Evolutionary conservation across 768 basidiomycete genomes (phyloP).

Genomic region (Russula foetens): DNA sequence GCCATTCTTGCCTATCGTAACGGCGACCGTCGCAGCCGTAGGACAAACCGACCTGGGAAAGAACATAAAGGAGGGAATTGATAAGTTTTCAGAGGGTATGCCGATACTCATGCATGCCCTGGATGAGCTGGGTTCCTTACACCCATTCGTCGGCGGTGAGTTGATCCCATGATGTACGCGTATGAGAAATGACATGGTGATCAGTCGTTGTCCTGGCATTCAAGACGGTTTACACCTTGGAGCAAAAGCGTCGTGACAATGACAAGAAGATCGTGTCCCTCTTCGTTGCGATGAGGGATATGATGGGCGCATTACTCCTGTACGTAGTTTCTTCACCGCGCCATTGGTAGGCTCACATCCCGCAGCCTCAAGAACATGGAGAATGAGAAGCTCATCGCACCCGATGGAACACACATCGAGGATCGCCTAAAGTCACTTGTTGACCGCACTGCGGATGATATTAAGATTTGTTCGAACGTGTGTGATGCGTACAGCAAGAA

Average conservation of each 20-base stretch:
- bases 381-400: constrained; percentile 25
- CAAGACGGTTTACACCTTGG: constrained; percentile 39
- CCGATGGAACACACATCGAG: constrained; percentile 29
- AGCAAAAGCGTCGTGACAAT: constrained; percentile 42
- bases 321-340: neutral
- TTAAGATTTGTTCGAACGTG: constrained; percentile 27
- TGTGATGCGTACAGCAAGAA: constrained; percentile 30
- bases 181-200: neutral
- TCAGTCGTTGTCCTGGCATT: constrained; percentile 44
- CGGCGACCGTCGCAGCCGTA: neutral
- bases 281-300: constrained; percentile 42
- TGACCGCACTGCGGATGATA: constrained; percentile 25
- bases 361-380: constrained; percentile 28
- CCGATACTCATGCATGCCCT: constrained; percentile 24
- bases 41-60: neutral
- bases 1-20: neutral
- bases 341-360: neutral
- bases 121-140: constrained; percentile 25
- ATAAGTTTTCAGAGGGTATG: constrained; percentile 22
- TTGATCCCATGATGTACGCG: neutral
- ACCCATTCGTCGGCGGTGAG: constrained; percentile 26
- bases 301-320: constrained; percentile 29
- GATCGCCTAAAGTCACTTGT: constrained; percentile 29
- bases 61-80: constrained; percentile 19
- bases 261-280: constrained; percentile 40